Evolutionary conservation across 139 green algal genomes (phyloP).

Genomic region (Tetradesmus lagerheimii): DNA sequence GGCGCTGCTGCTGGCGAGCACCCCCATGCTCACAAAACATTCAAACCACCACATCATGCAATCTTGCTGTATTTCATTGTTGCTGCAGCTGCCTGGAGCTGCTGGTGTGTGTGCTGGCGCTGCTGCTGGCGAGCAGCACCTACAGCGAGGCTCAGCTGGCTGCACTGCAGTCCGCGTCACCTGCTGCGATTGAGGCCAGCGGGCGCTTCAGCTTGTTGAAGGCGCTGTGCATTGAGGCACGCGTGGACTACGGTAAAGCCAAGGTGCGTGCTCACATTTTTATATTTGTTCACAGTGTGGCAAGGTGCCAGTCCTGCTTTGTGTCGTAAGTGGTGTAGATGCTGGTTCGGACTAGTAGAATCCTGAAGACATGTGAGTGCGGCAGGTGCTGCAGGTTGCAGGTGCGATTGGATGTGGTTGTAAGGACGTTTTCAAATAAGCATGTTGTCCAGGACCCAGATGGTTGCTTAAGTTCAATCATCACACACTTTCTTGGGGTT

Average conservation of each 20-base stretch:
- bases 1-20: slow-evolving; percentile 47
- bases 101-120: slow-evolving; percentile 60
- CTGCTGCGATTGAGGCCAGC: slow-evolving; percentile 19
- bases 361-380: no score
- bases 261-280: not conserved
- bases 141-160: slow-evolving; percentile 1
- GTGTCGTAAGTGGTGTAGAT: no score
- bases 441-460: no score
- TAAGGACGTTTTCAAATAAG: no score
- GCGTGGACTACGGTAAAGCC: slow-evolving; percentile 28
- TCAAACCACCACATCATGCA: not conserved
- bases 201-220: slow-evolving; percentile 35
- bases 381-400: no score
- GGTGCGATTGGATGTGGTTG: no score
- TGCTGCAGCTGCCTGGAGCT: slow-evolving; percentile 64
- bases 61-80: not conserved
- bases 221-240: slow-evolving; percentile 20
- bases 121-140: slow-evolving; percentile 48
- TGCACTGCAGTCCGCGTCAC: not conserved
- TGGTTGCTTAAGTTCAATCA: no score
- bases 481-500: no score
- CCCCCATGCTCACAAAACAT: not conserved
- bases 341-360: no score
- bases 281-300: no score
- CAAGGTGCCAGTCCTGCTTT: no score